These are phyloP conservation scores for Aspergillus spinulosporus DNA, from an alignment of 2,329 filamentous ascomycete species.

Conservation along the genomic window DNA sequence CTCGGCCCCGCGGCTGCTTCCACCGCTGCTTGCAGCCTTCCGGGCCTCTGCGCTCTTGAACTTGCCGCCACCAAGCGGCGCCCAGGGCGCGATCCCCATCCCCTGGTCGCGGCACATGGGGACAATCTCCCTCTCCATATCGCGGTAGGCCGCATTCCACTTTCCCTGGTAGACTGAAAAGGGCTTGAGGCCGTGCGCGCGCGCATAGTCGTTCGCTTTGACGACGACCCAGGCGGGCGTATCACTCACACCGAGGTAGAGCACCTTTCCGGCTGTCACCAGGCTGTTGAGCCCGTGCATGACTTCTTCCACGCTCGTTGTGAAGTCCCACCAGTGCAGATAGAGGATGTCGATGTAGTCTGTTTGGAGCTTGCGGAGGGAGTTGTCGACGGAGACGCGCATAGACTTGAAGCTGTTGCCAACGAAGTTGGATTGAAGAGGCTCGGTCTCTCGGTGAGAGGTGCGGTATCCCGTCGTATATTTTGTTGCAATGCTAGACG, in stretches of 20 bases:
- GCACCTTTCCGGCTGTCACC: slow-evolving; percentile 13
- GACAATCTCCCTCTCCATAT: slow-evolving; percentile 16
- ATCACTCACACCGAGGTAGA: slow-evolving; percentile 16
- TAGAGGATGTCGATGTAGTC: slow-evolving; percentile 21
- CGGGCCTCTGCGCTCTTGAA: slow-evolving; percentile 8
- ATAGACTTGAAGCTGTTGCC: slow-evolving; percentile 17
- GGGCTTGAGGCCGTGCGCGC: slow-evolving; percentile 11
- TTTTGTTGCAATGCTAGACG: slow-evolving; percentile 15
- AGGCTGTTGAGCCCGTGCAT: slow-evolving; percentile 18
- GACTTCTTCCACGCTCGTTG: slow-evolving; percentile 17
- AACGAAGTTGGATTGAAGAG: slow-evolving; percentile 32
- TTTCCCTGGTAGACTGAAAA: slow-evolving; percentile 16
- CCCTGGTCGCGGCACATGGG: slow-evolving; percentile 19
- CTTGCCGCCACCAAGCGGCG: slow-evolving; percentile 9
- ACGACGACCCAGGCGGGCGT: slow-evolving; percentile 18
- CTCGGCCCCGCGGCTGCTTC: background rate
- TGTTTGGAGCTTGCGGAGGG: slow-evolving; percentile 15
- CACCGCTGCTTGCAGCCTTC: background rate
- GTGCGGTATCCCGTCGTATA: slow-evolving; percentile 29
- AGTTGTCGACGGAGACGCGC: slow-evolving; percentile 13
- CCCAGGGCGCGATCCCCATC: slow-evolving; percentile 17
- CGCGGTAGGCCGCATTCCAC: slow-evolving; percentile 14
- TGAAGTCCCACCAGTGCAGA: slow-evolving; percentile 22
- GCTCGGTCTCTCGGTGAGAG: slow-evolving; percentile 41
- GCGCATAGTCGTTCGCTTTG: slow-evolving; percentile 19